These are phyloP conservation scores for Mycena vulgaris DNA, from an alignment of 768 basidiomycete genomes.

Conservation along the genomic window DNA sequence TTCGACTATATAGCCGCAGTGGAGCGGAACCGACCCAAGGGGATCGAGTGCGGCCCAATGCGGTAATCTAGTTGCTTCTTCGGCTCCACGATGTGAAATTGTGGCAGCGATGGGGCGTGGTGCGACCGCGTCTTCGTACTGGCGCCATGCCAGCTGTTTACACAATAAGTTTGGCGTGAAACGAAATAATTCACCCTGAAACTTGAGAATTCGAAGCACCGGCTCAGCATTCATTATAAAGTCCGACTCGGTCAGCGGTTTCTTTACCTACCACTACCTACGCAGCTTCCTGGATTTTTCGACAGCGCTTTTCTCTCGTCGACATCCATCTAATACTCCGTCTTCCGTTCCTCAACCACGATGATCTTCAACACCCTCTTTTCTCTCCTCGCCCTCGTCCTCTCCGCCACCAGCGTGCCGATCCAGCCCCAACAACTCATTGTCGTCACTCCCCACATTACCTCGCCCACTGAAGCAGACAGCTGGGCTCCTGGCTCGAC, in stretches of 20 bases:
- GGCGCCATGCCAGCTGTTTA: constrained; percentile 11
- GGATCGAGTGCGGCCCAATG: constrained; percentile 6
- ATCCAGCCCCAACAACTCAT: constrained; percentile 42
- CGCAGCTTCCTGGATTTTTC: constrained; percentile 18
- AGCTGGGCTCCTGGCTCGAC: constrained; percentile 53
- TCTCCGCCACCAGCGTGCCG: constrained; percentile 41
- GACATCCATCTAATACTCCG: constrained; percentile 17
- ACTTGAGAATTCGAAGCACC: constrained; percentile 30
- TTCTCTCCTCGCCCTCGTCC: constrained; percentile 47
- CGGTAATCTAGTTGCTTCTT: constrained; percentile 26
- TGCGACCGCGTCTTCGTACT: background rate
- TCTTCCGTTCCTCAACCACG: constrained; percentile 18
- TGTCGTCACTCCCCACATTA: constrained; percentile 58
- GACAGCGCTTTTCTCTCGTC: constrained; percentile 26
- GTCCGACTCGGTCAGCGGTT: background rate
- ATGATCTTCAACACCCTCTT: constrained; percentile 39
- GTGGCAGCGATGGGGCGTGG: constrained; percentile 9
- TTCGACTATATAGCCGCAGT: background rate
- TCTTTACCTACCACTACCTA: constrained; percentile 24
- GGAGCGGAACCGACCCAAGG: background rate
- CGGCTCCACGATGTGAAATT: background rate
- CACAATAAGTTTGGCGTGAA: constrained; percentile 22
- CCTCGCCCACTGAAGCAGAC: constrained; percentile 44
- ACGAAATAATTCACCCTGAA: constrained; percentile 32
- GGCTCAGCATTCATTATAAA: too few relatives aligned